A percentile compares a stretch with the other conserved stretches of the same genome.
Evolutionary conservation across 2,329 filamentous ascomycete species (phyloP).

Genomic region (Fusarium abutilonis): DNA sequence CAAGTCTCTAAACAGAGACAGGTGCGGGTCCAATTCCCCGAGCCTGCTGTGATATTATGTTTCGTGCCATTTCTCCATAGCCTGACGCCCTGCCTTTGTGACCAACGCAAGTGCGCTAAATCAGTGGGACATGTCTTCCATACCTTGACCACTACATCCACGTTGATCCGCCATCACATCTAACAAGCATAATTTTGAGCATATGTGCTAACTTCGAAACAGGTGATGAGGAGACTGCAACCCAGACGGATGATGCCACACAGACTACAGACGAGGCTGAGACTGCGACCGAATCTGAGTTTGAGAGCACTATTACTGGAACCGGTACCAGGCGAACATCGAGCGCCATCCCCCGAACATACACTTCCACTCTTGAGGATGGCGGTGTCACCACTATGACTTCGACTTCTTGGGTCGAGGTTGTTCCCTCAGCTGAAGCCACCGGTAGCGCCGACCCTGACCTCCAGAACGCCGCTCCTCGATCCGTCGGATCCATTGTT

Average conservation of each 20-base stretch:
- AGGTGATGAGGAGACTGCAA: constrained; percentile 26
- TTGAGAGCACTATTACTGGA: constrained; percentile 47
- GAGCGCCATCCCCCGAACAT: constrained; percentile 52
- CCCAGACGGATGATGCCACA: constrained; percentile 30
- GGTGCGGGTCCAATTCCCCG: constrained; percentile 30
- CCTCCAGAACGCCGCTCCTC: constrained; percentile 52
- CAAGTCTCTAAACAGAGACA: constrained; percentile 14
- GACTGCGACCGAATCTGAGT: constrained; percentile 34
- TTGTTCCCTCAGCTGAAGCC: constrained; percentile 50
- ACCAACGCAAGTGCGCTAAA: constrained; percentile 41
- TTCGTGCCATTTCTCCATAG: constrained; percentile 16
- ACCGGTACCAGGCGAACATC: constrained; percentile 50
- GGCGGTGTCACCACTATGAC: constrained; percentile 59
- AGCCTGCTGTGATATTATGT: constrained; percentile 33
- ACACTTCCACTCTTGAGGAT: constrained; percentile 58
- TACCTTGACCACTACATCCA: constrained; percentile 9
- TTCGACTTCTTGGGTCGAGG: constrained; percentile 60
- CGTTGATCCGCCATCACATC: constrained; percentile 19
- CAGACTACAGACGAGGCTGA: constrained; percentile 32
- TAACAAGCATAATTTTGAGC: background rate
- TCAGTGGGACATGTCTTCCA: background rate
- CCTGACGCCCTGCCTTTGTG: constrained; percentile 8
- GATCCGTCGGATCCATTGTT: constrained; percentile 39
- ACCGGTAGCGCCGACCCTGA: constrained; percentile 46
- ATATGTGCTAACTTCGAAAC: constrained; percentile 19